Percentiles rank a stretch among this genome's conserved stretches.
phyloP scores from a whole-genome alignment of 768 basidiomycete species.

The Multifurca ochricompacta region DNA sequence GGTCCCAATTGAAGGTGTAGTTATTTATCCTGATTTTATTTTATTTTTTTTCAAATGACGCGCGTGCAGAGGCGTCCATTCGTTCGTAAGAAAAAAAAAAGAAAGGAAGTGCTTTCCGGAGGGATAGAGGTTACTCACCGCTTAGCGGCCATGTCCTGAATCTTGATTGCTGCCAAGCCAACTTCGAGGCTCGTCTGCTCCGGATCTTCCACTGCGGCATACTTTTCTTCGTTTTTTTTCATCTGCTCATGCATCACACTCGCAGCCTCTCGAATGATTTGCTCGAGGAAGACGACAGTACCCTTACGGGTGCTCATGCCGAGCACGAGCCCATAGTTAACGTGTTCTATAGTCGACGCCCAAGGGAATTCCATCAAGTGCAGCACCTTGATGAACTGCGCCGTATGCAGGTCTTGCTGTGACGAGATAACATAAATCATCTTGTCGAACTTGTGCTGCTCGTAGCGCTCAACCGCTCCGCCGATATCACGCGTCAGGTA shows the following conservation, averaged over 20 bases:
- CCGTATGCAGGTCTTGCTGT: constrained; percentile 79
- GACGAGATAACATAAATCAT: constrained; percentile 93
- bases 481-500: constrained; percentile 95
- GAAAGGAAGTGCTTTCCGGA: too few species aligned
- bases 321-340: constrained; percentile 87
- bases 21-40: constrained; percentile 98
- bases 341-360: constrained; percentile 75
- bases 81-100: too few species aligned
- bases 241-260: constrained; percentile 95
- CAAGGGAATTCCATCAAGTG: constrained; percentile 85
- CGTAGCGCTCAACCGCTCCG: constrained; percentile 86
- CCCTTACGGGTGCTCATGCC: constrained; percentile 95
- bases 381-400: constrained; percentile 92
- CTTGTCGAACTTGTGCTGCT: constrained; percentile 83
- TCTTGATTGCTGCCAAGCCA: constrained; percentile 93
- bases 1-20: constrained; percentile 90
- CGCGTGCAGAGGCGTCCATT: too few species aligned
- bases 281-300: constrained; percentile 89
- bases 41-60: too few species aligned
- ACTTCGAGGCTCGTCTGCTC: constrained; percentile 71
- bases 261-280: constrained; percentile 85
- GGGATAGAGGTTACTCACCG: constrained; percentile 42
- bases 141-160: constrained; percentile 95
- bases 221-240: constrained; percentile 91
- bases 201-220: constrained; percentile 80